phyloP scores from a whole-genome alignment of 176 grass and related monocot species.

The Ensete glaucum region DNA sequence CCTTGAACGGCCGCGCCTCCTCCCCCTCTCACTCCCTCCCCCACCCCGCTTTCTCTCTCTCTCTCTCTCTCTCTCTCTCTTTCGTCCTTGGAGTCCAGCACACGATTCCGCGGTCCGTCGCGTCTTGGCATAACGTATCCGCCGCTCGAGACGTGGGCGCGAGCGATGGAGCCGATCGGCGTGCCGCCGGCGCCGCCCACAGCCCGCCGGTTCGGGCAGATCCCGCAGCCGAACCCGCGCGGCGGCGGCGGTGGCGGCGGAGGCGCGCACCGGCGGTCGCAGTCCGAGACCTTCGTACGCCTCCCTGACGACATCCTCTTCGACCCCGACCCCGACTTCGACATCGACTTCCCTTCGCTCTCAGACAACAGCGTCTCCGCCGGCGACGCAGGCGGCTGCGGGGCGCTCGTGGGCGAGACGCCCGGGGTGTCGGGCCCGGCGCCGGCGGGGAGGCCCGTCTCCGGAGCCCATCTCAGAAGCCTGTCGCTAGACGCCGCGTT shows the following conservation, averaged over 20 bases:
- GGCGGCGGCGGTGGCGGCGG: conserved; percentile 33
- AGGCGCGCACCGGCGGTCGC: conserved; percentile 23
- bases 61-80: too few relatives aligned
- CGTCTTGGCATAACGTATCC: too few relatives aligned
- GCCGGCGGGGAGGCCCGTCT: conserved; percentile 7
- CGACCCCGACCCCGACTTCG: conserved; percentile 2
- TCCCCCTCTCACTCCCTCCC: too few relatives aligned
- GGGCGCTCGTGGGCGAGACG: conserved; percentile 8
- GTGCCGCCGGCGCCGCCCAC: background rate
- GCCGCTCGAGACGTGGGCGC: background rate
- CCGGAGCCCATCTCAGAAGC: conserved; percentile 54
- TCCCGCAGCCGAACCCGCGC: conserved; percentile 21
- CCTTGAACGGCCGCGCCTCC: too few relatives aligned
- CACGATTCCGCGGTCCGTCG: too few relatives aligned
- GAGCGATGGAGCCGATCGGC: too few relatives aligned
- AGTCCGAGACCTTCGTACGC: conserved; percentile 63
- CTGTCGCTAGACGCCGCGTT: conserved; percentile 84
- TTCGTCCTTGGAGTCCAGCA: too few relatives aligned
- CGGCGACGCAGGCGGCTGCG: conserved; percentile 22
- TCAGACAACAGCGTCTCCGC: conserved; percentile 57
- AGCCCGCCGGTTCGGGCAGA: background rate
- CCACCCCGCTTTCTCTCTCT: too few relatives aligned
- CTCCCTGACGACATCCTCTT: conserved; percentile 15
- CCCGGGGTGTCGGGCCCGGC: background rate
- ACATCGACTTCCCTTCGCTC: conserved; percentile 84